Base-by-base conservation (phyloP, 2,329 filamentous ascomycete genomes). In the Colletotrichum sp. region DNA sequence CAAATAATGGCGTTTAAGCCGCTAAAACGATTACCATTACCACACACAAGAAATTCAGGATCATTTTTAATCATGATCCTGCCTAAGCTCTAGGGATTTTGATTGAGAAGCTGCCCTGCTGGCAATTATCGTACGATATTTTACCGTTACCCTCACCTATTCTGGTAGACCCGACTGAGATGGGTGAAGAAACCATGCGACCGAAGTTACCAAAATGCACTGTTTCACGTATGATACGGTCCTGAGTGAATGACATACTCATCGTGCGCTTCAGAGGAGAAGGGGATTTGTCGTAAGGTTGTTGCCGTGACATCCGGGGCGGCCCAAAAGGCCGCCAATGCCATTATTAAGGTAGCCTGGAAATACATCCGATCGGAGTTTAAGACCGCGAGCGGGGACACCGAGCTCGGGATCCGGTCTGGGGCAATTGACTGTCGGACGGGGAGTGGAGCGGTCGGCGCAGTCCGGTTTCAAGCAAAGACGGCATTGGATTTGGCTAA, bases 21-120 rank as follows among this genome's bases (percentile, higher is more conserved):
- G 0, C 12, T 4, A 52, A 2, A 52, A 22, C 0, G n/a, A 49
- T 12, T 22, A 22, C 4, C 0, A 25, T 0, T 13, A 22, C 12
- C 2, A 2, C 12, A 22, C 0, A 22, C 6, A n/a, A 52, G n/a
- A 52, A 22, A 3, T 0, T 2, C 6, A 8, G 13, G 1, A 3
- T 52, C 11, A 13, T 52, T 22, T 0, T 22, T 49, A 2, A 22
- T 0, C 12, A 13, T n/a, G 6, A 25, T 0, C 44, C 2, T 52
- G 44, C 12, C n/a, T 49, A 49, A 49, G 19, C 2, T n/a, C 39
- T 3, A 11, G 39, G 4, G 5, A 39, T 19, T 9, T 8, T 3
- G 7, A 5, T 39, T 4, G 0, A 39, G 16, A 39, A 5, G 39
- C n/a, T n/a, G 19, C 36, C 15, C 36, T 39, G 36, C 36, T 39